phyloP scores from a whole-genome alignment of 345 rosid genomes.

The Moringa oleifera region DNA sequence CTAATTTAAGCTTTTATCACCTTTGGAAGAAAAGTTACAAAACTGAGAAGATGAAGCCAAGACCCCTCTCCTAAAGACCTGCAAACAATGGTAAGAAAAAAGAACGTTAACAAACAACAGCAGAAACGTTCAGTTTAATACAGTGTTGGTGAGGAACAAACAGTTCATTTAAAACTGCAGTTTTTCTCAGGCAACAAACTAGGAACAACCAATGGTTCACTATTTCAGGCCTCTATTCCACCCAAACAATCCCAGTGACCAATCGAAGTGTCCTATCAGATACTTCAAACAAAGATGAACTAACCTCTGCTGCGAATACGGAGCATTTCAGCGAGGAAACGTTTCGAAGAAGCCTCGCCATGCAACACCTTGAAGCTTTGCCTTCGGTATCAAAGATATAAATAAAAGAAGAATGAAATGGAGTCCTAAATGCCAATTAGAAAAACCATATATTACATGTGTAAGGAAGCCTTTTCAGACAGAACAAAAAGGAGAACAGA shows the following conservation, averaged over 20 bases:
- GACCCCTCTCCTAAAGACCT: constrained; percentile 40
- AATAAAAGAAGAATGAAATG: too few relatives aligned
- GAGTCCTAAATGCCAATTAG: background rate
- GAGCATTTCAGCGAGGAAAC: constrained; percentile 34
- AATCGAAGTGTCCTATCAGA: background rate
- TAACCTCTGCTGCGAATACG: constrained; percentile 39
- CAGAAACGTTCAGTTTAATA: background rate
- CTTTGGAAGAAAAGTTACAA: constrained; percentile 59
- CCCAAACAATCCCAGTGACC: background rate
- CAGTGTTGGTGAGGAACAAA: too few relatives aligned
- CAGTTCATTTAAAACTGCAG: background rate
- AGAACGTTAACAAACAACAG: background rate
- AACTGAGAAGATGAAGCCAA: constrained; percentile 47
- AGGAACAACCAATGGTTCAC: background rate
- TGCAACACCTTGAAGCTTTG: constrained; percentile 12
- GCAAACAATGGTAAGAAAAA: constrained; percentile 13
- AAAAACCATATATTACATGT: constrained; percentile 3
- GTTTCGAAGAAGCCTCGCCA: constrained; percentile 64
- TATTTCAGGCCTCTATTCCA: background rate
- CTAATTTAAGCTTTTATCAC: constrained; percentile 27
- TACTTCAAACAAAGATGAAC: constrained; percentile 12
- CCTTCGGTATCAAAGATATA: background rate
- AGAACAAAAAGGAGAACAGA: constrained; percentile 7
- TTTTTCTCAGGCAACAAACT: background rate
- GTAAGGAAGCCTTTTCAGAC: background rate